Conservation (phyloP, 148 eudicot species). For the Pharnaceum exiguum region DNA sequence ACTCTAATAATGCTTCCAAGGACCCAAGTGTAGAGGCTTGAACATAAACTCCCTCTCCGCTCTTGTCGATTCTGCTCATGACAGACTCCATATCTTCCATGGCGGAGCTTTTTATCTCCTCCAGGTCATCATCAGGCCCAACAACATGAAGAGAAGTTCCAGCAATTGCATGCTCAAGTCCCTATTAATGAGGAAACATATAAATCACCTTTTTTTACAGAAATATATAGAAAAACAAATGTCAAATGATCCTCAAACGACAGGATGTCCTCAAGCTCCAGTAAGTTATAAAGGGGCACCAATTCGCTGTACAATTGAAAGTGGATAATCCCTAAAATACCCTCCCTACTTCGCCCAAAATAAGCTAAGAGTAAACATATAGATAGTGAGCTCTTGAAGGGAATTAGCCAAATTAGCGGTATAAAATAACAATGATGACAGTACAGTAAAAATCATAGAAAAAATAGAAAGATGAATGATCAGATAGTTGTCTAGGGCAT, state of each 20-base stretch:
- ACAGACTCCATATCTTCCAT: constrained; percentile 85
- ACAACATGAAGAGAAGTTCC: constrained; percentile 85
- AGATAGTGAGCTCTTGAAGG: too few relatives aligned
- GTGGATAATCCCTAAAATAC: too few relatives aligned
- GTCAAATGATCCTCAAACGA: too few relatives aligned
- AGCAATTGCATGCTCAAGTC: constrained; percentile 97
- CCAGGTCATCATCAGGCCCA: constrained; percentile 78
- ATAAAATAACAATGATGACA: too few relatives aligned
- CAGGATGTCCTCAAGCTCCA: too few relatives aligned
- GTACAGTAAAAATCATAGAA: too few relatives aligned
- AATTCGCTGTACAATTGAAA: background rate
- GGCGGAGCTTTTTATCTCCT: constrained; percentile 51
- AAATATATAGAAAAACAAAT: background rate
- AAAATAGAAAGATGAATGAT: too few relatives aligned
- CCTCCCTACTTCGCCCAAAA: too few relatives aligned
- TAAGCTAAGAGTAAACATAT: too few relatives aligned
- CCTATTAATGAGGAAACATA: constrained; percentile 28
- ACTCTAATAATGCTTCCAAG: constrained; percentile 79
- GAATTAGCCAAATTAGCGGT: too few relatives aligned
- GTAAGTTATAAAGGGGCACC: too few relatives aligned
- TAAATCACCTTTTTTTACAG: background rate
- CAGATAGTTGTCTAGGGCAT: too few relatives aligned
- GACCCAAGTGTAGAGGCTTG: constrained; percentile 98
- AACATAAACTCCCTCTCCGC: constrained; percentile 90
- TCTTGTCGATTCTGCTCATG: constrained; percentile 81